These are phyloP conservation scores for Talaromyces albobiverticillius DNA, from an alignment of 2,329 filamentous ascomycete species.

Conservation along the genomic window DNA sequence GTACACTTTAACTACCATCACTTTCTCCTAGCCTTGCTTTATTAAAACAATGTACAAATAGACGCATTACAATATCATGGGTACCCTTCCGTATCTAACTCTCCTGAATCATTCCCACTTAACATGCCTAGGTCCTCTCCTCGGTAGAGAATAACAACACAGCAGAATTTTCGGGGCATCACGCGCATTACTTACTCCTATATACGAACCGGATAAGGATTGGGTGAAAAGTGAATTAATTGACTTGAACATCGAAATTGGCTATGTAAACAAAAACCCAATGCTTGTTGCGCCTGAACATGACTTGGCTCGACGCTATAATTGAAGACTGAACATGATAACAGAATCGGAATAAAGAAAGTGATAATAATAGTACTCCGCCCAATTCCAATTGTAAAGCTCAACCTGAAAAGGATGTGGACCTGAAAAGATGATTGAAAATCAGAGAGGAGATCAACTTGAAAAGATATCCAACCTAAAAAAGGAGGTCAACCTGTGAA, in stretches of 20 bases:
- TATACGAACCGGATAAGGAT: too few species aligned
- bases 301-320: background rate
- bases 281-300: background rate
- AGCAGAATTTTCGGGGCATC: too few species aligned
- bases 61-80: background rate
- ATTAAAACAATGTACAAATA: conserved; percentile 9
- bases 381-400: background rate
- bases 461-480: background rate
- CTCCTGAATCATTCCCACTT: background rate
- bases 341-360: background rate
- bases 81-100: background rate
- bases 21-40: background rate
- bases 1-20: conserved; percentile 1
- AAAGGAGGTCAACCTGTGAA: background rate
- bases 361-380: background rate
- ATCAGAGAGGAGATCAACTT: background rate
- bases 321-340: background rate
- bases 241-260: background rate
- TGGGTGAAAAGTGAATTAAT: too few species aligned
- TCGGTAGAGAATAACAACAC: too few species aligned
- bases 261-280: background rate
- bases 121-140: too few species aligned
- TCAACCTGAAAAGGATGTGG: background rate
- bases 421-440: background rate
- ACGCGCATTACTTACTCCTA: too few species aligned